These are phyloP conservation scores for Coniella lustricola DNA, from an alignment of 2,329 filamentous ascomycete species.

Conservation along the genomic window DNA sequence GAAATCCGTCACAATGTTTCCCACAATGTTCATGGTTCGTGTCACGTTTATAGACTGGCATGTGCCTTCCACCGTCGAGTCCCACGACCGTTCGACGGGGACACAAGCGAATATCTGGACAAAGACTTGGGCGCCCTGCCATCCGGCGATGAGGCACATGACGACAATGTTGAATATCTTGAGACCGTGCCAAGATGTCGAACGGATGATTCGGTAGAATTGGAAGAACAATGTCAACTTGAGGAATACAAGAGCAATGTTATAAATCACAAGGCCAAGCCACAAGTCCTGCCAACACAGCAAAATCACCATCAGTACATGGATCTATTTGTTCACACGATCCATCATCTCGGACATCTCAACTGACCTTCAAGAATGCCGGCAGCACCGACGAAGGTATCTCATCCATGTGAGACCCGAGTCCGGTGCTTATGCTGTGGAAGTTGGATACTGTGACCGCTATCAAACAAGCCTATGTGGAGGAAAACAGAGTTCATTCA, in stretches of 20 bases:
- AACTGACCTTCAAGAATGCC: background rate
- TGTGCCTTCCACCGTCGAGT: background rate
- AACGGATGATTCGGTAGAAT: conserved; percentile 8
- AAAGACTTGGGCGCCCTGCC: conserved; percentile 3
- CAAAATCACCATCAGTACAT: background rate
- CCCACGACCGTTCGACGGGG: conserved; percentile 2
- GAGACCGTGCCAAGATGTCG: background rate
- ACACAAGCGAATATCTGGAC: conserved; percentile 3
- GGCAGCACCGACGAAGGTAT: background rate
- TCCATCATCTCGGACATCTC: background rate
- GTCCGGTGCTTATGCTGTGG: conserved; percentile 8
- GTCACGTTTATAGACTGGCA: background rate
- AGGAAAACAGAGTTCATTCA: conserved; percentile 1
- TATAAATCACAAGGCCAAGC: conserved; percentile 6
- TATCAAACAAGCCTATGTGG: conserved; percentile 12
- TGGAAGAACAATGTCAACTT: conserved; percentile 10
- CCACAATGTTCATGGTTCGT: background rate
- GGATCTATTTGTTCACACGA: background rate
- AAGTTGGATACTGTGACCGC: conserved; percentile 1
- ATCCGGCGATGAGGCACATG: conserved; percentile 1
- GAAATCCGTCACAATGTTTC: conserved; percentile 7
- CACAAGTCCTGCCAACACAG: conserved; percentile 1
- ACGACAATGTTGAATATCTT: background rate
- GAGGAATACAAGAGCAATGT: background rate
- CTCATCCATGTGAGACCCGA: conserved; percentile 16